phyloP scores from a whole-genome alignment of 2,329 filamentous ascomycete species.

The Botrytis tulipae region DNA sequence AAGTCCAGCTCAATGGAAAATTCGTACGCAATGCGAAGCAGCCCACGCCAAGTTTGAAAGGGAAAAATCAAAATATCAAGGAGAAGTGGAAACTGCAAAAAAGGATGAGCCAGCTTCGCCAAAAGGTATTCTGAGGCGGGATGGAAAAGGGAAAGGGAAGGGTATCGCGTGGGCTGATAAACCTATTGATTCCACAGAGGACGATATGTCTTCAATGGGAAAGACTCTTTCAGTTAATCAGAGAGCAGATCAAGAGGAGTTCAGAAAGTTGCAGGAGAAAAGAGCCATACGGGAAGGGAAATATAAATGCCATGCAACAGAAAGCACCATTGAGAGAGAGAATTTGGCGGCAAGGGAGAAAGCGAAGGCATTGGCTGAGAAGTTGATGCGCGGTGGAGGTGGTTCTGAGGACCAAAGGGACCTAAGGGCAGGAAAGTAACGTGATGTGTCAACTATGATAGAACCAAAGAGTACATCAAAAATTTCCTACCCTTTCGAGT shows the following conservation, averaged over 20 bases:
- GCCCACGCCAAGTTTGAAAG: not conserved
- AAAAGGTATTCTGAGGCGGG: not conserved
- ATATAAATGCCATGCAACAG: not conserved
- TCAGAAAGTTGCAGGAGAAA: not conserved
- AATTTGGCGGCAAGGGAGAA: not conserved
- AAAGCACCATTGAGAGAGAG: not conserved
- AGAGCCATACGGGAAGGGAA: not conserved
- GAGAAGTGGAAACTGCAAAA: not conserved
- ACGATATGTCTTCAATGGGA: not conserved
- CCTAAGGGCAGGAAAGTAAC: not conserved
- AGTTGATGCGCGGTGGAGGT: not conserved
- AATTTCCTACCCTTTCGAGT: not conserved
- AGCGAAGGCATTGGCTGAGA: not conserved
- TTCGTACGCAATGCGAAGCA: not conserved
- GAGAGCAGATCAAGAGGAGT: conserved; percentile 8
- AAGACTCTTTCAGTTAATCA: not conserved
- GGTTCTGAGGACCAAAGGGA: not conserved
- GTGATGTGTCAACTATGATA: not conserved
- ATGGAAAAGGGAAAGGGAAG: conserved; percentile 1
- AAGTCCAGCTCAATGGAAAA: conserved; percentile 6
- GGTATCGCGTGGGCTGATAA: not conserved
- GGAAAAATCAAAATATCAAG: not conserved
- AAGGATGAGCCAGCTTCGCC: not conserved
- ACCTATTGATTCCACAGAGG: not conserved
- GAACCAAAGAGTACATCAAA: not conserved